Conservation (phyloP, 225 moss, liverwort and hornwort genomes). For the Lunularia cruciata region DNA sequence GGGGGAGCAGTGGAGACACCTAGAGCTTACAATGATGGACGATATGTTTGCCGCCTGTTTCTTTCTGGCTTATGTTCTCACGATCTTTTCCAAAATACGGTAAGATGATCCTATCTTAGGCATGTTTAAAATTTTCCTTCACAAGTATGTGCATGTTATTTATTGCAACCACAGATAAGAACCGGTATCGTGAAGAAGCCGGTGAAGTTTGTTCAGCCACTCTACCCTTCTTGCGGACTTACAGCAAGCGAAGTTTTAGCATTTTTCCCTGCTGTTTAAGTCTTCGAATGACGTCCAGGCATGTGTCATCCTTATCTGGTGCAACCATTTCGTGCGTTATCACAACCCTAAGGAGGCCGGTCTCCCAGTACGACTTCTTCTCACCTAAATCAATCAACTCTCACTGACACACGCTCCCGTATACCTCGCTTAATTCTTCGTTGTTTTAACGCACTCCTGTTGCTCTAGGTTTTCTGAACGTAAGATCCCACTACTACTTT, state of each 20-base stretch:
- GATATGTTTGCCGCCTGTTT: slow-evolving; percentile 85
- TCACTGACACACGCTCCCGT: slow-evolving; percentile 10
- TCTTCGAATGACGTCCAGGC: slow-evolving; percentile 2
- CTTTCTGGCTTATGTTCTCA: slow-evolving; percentile 86
- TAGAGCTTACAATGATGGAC: slow-evolving; percentile 74
- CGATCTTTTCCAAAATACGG: slow-evolving; percentile 93
- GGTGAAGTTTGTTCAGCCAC: slow-evolving; percentile 5
- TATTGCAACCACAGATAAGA: slow-evolving; percentile 16
- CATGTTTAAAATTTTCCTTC: neutral
- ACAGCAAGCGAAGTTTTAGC: slow-evolving; percentile 1
- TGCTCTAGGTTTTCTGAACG: slow-evolving; percentile 10
- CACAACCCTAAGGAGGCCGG: neutral
- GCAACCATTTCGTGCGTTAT: neutral
- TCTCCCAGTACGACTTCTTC: neutral
- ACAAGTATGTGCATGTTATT: neutral
- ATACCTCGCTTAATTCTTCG: neutral
- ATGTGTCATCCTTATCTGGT: slow-evolving; percentile 4
- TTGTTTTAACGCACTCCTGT: slow-evolving; percentile 11
- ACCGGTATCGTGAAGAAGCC: slow-evolving; percentile 17
- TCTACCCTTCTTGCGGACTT: slow-evolving; percentile 6
- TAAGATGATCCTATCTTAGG: slow-evolving; percentile 37
- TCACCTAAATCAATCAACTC: slow-evolving; percentile 7
- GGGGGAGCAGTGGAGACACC: slow-evolving; percentile 82
- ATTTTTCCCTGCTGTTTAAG: neutral
- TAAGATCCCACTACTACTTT: slow-evolving; percentile 8